Percentiles rank a stretch among this genome's conserved stretches.
phyloP scores from a whole-genome alignment of 192 early-diverging fungal genomes.

The Entomortierella chlamydospora region DNA sequence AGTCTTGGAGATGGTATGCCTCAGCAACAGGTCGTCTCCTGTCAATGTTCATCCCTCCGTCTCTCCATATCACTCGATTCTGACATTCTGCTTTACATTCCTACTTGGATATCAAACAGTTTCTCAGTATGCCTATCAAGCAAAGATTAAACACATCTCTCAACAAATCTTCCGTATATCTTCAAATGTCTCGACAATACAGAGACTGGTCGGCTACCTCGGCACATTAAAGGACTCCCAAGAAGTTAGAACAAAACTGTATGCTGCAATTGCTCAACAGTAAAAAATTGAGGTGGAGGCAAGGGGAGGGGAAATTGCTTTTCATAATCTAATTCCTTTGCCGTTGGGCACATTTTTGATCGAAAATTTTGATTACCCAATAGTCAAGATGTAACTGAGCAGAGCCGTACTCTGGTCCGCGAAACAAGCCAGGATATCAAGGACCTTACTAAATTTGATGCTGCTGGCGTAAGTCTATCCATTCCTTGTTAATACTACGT shows the following conservation, averaged over 20 bases:
- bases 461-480: constrained; percentile 30
- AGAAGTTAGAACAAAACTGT: constrained; percentile 84
- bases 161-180: constrained; percentile 91
- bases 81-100: neutral
- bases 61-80: neutral
- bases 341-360: too few relatives aligned
- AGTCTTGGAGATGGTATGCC: constrained; percentile 4
- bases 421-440: constrained; percentile 85
- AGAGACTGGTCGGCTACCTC: constrained; percentile 80
- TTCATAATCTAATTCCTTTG: too few relatives aligned
- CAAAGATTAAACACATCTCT: constrained; percentile 69
- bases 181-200: constrained; percentile 84
- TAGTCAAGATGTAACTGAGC: constrained; percentile 82
- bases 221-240: constrained; percentile 81
- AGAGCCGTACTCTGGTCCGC: constrained; percentile 83
- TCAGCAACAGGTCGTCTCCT: neutral
- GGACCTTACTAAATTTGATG: constrained; percentile 69
- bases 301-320: too few relatives aligned
- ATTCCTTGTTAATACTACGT: neutral
- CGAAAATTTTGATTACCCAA: neutral
- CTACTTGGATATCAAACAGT: neutral
- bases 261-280: constrained; percentile 29
- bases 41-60: neutral
- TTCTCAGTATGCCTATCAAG: constrained; percentile 9
- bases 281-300: neutral